Base-by-base conservation (phyloP, 805 yeast genomes). In the Isabelozyma gotoi region DNA sequence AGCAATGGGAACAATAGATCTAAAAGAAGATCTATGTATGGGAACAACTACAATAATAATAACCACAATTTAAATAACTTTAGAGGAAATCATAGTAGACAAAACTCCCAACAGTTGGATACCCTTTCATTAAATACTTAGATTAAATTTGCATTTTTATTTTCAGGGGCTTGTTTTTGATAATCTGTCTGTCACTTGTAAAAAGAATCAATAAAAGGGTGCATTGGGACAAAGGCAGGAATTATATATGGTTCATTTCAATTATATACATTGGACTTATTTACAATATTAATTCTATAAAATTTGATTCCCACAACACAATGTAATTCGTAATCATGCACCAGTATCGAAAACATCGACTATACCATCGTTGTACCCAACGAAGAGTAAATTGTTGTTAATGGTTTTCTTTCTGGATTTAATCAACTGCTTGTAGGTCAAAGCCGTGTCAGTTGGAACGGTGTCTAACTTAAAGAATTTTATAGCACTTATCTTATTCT, bases 321-420 rank as follows among this genome's bases (percentile, higher is more conserved):
- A 24, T 7, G 29, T 32, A 16, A 14, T 6, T 14, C 7, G 10
- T 11, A 11, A 3, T 14, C 14, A 14, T 32, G 18, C 34, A 11
- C n/a, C 18, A 16, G 16, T 34, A 34, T 34, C 36, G 17, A 36
- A 76, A 8, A 77, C 57, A 10, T 66, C 67, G 2, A 81, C 64
- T 2, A 80, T 65, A 2, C 85, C 84, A 48, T 81, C 84, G 39
- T 76, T 78, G 38, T 76, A 80, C 0, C 80, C 85, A 1, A 73
- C 69, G 4, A 79, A 74, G 1, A 79, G 47, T 53, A 72, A 59
- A 11, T 54, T 47, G 2, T 46, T 51, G 3, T 35, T 24, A 0
- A 56, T 36, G 5, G 50, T 41, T 20, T 51, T 50, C 40, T 50
- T 46, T 31, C 39, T 48, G 15, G 40, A 21, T 38, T 41, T 44